Percentiles rank a stretch among this genome's conserved stretches.
These are phyloP conservation scores for Pestalotiopsis sp. DNA, from an alignment of 2,329 filamentous ascomycete genomes.

Conservation along the genomic window DNA sequence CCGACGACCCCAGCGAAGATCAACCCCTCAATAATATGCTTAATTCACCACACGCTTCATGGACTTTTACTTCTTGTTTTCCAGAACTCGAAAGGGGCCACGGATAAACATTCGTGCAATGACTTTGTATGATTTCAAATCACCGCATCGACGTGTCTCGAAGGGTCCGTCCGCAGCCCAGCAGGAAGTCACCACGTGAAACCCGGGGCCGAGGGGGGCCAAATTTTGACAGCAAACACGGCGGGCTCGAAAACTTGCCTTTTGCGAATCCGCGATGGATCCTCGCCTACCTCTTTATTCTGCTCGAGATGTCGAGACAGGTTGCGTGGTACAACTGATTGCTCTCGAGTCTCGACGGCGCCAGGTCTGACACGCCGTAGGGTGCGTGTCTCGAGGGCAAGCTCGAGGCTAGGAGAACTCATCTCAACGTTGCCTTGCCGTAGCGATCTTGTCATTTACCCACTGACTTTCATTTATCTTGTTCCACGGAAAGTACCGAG, in stretches of 20 bases:
- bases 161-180: background rate
- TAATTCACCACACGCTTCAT: background rate
- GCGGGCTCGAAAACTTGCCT: too few species aligned
- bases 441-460: background rate
- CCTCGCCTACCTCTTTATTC: too few species aligned
- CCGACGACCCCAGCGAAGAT: background rate
- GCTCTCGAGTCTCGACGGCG: background rate
- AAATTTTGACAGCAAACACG: too few species aligned
- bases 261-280: too few species aligned
- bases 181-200: background rate
- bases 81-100: background rate
- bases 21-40: conserved; percentile 7
- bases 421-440: background rate
- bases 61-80: background rate
- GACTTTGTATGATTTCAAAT: background rate
- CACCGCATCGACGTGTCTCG: background rate
- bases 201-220: background rate
- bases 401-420: background rate
- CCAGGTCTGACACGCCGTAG: background rate
- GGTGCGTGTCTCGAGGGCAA: background rate
- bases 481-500: background rate
- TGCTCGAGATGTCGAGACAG: too few species aligned
- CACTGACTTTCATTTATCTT: background rate
- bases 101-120: background rate
- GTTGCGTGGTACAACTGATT: background rate